Conservation (phyloP, 139 green algal genomes). For the Closterium sp. region DNA sequence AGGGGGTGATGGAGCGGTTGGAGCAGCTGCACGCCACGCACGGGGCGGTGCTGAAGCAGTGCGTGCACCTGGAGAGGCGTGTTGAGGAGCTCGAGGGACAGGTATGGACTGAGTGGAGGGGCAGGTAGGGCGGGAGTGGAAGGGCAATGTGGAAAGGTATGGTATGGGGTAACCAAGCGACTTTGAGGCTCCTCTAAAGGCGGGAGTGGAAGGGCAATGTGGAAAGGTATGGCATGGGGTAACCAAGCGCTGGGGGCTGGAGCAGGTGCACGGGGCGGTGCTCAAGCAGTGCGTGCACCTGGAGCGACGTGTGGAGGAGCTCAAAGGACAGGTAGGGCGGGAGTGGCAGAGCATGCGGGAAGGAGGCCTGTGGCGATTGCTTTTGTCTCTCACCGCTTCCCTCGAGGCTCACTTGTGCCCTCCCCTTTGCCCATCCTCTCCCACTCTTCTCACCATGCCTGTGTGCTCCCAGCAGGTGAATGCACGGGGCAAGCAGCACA, state of each 20-base stretch:
- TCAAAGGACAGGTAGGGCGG: neutral
- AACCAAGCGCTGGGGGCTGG: neutral
- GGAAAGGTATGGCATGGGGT: neutral
- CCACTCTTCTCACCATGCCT: too few species aligned
- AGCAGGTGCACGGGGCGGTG: neutral
- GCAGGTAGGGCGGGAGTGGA: neutral
- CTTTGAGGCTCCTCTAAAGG: too few species aligned
- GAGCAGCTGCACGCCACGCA: slow-evolving; percentile 18
- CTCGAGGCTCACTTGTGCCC: too few species aligned
- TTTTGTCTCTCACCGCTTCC: too few species aligned
- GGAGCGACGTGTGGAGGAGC: slow-evolving; percentile 18
- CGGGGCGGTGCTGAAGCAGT: slow-evolving; percentile 23
- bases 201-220: neutral
- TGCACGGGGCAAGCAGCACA: neutral
- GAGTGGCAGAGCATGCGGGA: too few species aligned
- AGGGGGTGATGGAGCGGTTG: slow-evolving; percentile 17
- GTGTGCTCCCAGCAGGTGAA: neutral
- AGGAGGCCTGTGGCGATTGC: too few species aligned
- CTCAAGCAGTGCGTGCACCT: slow-evolving; percentile 22
- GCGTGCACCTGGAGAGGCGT: slow-evolving; percentile 5
- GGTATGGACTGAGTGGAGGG: neutral
- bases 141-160: neutral
- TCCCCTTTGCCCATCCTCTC: too few species aligned
- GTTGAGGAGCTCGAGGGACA: slow-evolving; percentile 30
- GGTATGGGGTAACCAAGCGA: neutral